Conservation (phyloP, 176 grass and related monocot genomes). For the Eragrostis curvula region DNA sequence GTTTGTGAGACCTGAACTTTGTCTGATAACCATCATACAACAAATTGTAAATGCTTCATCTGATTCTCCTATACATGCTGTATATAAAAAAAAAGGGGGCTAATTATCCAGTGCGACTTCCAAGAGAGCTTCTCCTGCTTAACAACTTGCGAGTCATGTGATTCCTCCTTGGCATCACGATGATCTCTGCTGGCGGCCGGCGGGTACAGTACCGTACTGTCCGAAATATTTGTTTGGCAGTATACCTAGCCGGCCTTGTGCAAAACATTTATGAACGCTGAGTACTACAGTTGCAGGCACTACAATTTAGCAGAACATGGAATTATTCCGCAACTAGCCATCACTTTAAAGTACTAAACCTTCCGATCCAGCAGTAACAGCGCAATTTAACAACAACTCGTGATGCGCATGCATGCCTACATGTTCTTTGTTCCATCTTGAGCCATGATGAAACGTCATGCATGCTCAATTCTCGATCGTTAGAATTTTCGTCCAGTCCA, state of each 20-base stretch:
- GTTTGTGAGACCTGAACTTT: not conserved
- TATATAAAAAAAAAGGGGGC: not conserved
- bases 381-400: slow-evolving; percentile 4
- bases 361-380: not conserved
- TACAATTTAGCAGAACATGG: slow-evolving; percentile 1
- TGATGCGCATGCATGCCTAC: not conserved
- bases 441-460: not conserved
- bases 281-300: not conserved
- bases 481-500: too few relatives aligned
- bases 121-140: not conserved
- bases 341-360: slow-evolving; percentile 1
- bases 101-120: not conserved
- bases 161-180: slow-evolving; percentile 27
- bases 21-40: not conserved
- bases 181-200: slow-evolving; percentile 13
- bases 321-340: not conserved
- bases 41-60: not conserved
- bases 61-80: not conserved
- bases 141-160: slow-evolving; percentile 30
- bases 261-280: slow-evolving; percentile 3
- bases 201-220: not conserved
- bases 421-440: not conserved
- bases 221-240: not conserved
- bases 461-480: not conserved
- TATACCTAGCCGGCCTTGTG: not conserved